Evolutionary conservation across 2,329 filamentous ascomycete genomes (phyloP).

Genomic region (Fusarium globosum): DNA sequence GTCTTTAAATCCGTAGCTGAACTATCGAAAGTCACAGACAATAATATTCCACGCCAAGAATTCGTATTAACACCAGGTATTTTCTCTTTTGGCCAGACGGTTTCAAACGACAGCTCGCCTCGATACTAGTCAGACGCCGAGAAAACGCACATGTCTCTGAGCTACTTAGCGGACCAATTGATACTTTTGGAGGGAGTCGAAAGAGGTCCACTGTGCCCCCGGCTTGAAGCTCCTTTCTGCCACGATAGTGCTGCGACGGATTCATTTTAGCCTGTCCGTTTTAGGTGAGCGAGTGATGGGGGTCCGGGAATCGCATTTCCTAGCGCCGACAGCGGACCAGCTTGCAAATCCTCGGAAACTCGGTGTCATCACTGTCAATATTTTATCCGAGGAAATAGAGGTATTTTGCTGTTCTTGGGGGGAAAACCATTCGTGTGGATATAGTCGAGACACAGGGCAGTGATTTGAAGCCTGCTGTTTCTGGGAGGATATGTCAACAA

Average conservation of each 20-base stretch:
- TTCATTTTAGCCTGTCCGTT: slow-evolving; percentile 21
- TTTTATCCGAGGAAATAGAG: slow-evolving; percentile 59
- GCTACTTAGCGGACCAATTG: slow-evolving; percentile 37
- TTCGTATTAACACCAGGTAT: neutral
- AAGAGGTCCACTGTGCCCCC: slow-evolving; percentile 18
- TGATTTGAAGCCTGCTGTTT: neutral
- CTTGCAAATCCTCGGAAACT: slow-evolving; percentile 14
- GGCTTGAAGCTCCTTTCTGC: slow-evolving; percentile 9
- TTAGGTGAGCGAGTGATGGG: slow-evolving; percentile 7
- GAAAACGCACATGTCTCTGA: slow-evolving; percentile 4
- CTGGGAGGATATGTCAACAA: neutral
- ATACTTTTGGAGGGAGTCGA: neutral
- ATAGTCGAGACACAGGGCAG: neutral
- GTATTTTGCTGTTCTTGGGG: slow-evolving; percentile 64
- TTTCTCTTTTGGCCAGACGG: slow-evolving; percentile 8
- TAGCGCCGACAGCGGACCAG: slow-evolving; percentile 38
- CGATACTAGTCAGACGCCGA: slow-evolving; percentile 23
- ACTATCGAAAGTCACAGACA: neutral
- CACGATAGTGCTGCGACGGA: slow-evolving; percentile 8
- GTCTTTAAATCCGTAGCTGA: neutral
- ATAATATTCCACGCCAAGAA: neutral
- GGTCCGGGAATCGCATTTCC: slow-evolving; percentile 19
- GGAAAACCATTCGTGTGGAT: slow-evolving; percentile 43
- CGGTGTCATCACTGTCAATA: neutral
- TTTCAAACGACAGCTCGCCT: slow-evolving; percentile 11